Conservation (phyloP, 768 basidiomycete genomes). For the Lactarius psammicola region DNA sequence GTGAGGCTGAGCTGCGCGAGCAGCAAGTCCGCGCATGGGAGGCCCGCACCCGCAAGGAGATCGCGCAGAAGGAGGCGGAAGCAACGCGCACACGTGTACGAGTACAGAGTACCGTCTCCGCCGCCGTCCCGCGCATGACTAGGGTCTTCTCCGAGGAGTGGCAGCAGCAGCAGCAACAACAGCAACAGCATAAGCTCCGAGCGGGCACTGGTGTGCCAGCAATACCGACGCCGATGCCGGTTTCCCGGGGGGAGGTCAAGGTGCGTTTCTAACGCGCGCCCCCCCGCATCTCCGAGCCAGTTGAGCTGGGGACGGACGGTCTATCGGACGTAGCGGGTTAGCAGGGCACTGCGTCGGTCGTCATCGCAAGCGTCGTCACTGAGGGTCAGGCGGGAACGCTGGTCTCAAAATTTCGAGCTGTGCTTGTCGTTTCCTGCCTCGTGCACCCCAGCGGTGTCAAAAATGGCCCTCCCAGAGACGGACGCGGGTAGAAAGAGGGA, state of each 20-base stretch:
- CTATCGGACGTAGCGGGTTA: constrained; percentile 3
- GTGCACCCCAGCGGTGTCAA: constrained; percentile 17
- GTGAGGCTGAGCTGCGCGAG: constrained; percentile 15
- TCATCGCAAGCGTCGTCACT: constrained; percentile 7
- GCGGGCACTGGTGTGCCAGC: not conserved
- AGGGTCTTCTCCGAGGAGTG: constrained; percentile 8
- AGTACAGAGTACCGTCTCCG: not conserved
- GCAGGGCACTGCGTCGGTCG: constrained; percentile 10
- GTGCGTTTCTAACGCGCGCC: constrained; percentile 15
- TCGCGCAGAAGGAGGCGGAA: constrained; percentile 14
- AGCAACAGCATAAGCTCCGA: constrained; percentile 15
- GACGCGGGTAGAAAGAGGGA: not conserved
- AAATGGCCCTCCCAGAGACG: not conserved
- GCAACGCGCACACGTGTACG: not conserved
- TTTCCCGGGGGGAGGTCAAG: constrained; percentile 14
- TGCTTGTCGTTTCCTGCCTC: constrained; percentile 9
- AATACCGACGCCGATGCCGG: not conserved
- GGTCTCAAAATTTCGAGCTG: constrained; percentile 20
- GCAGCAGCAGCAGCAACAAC: constrained; percentile 13
- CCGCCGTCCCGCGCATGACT: constrained; percentile 7
- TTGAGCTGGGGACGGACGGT: constrained; percentile 3
- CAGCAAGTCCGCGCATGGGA: constrained; percentile 13
- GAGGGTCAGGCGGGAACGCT: constrained; percentile 11
- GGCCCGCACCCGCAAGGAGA: constrained; percentile 11
- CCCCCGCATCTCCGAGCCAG: not conserved